A percentile compares a stretch with the other conserved stretches of the same genome.
These are phyloP conservation scores for Verbena officinalis DNA, from an alignment of 257 asterid species.

Conservation along the genomic window DNA sequence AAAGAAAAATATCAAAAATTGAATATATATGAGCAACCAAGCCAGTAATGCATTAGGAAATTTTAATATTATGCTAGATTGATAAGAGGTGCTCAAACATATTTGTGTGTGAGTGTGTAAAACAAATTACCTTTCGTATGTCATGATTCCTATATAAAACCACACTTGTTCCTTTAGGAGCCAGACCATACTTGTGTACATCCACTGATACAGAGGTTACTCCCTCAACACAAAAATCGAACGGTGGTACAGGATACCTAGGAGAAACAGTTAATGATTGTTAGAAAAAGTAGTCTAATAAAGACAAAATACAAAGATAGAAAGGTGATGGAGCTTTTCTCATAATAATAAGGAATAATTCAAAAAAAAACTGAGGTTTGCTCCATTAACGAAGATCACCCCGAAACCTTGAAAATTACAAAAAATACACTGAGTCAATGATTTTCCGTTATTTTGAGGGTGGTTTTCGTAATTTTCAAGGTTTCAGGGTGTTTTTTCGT, in stretches of 20 bases:
- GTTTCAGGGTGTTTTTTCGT: no score
- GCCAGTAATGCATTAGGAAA: slow-evolving; percentile 7
- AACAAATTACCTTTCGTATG: slow-evolving; percentile 72
- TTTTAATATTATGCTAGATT: background rate
- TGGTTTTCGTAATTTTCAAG: no score
- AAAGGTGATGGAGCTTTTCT: slow-evolving; percentile 15
- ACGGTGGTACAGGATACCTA: slow-evolving; percentile 94
- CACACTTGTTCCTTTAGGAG: slow-evolving; percentile 99
- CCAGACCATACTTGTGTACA: slow-evolving; percentile 98
- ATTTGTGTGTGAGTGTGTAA: background rate
- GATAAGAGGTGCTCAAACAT: no score
- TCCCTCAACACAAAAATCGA: slow-evolving; percentile 90
- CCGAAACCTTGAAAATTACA: no score
- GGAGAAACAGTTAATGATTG: slow-evolving; percentile 21
- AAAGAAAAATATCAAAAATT: background rate
- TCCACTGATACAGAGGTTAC: slow-evolving; percentile 95
- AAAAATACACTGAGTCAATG: no score
- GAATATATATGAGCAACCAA: slow-evolving; percentile 13
- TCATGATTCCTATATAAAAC: slow-evolving; percentile 84
- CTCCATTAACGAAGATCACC: no score
- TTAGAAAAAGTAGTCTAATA: slow-evolving; percentile 20
- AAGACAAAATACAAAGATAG: slow-evolving; percentile 6
- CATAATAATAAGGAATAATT: background rate
- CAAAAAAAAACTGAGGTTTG: no score
- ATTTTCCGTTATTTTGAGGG: no score